Conservation (phyloP, 352 stramenopile species). For the Phytopythium mirpurense region DNA sequence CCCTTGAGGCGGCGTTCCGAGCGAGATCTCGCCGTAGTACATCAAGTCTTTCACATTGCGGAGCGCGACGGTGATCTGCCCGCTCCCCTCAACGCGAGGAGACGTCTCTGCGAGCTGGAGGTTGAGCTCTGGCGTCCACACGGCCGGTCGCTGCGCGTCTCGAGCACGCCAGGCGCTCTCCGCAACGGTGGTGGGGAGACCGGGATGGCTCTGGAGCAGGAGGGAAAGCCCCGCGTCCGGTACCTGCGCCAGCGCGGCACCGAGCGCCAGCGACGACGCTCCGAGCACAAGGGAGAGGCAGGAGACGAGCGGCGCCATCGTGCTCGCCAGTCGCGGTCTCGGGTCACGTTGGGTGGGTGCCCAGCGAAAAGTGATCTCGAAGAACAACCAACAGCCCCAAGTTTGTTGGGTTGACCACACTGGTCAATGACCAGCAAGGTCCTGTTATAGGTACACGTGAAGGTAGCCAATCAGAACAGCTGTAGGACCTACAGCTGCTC, state of each 20-base stretch:
- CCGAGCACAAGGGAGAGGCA: background rate
- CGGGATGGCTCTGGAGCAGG: background rate
- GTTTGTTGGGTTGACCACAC: no score
- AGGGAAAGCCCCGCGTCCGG: background rate
- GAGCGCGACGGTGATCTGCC: constrained; percentile 8
- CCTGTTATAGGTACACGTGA: no score
- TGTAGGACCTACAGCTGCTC: no score
- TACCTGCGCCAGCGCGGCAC: background rate
- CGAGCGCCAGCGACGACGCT: background rate
- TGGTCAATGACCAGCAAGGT: no score
- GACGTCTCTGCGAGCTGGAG: background rate
- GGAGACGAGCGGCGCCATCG: background rate
- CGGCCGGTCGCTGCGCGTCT: background rate
- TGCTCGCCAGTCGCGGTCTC: background rate
- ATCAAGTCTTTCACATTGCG: background rate
- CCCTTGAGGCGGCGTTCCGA: constrained; percentile 82
- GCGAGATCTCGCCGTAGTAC: constrained; percentile 72
- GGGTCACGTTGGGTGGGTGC: background rate
- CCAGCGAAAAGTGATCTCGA: no score
- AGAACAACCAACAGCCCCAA: no score
- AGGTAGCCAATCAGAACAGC: no score
- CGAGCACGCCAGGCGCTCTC: no score
- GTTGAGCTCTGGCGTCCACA: background rate
- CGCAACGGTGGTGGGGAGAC: background rate
- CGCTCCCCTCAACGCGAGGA: background rate